Evolutionary conservation across 345 rosid genomes (phyloP).

Genomic region (Eutrema yunnanense): DNA sequence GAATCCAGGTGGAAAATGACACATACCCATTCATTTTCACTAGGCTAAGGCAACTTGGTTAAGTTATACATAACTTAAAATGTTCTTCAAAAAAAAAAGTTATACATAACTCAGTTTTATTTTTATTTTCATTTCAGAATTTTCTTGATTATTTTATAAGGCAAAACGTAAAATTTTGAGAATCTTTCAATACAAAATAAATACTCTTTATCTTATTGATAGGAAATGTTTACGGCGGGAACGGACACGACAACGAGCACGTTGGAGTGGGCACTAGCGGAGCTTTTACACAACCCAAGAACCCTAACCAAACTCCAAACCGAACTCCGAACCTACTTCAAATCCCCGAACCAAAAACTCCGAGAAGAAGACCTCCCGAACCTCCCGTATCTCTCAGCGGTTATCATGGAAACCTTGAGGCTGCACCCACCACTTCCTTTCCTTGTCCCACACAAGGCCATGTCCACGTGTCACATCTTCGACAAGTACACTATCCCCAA

Average conservation of each 20-base stretch:
- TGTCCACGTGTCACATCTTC: conserved; percentile 48
- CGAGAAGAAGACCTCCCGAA: conserved; percentile 49
- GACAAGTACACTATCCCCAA: conserved; percentile 46
- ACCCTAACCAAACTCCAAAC: conserved; percentile 41
- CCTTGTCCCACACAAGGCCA: conserved; percentile 80
- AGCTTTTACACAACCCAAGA: conserved; percentile 54
- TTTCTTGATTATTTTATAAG: background rate
- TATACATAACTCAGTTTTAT: background rate
- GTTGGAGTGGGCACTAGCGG: conserved; percentile 87
- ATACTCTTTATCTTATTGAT: background rate
- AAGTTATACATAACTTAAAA: background rate
- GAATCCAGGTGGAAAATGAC: no score
- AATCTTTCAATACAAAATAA: background rate
- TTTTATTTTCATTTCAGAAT: background rate
- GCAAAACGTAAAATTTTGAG: background rate
- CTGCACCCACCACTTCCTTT: conserved; percentile 81
- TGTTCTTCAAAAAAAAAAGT: background rate
- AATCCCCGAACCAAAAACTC: conserved; percentile 30
- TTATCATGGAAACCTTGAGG: conserved; percentile 68
- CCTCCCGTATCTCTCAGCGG: conserved; percentile 63
- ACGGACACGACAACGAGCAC: conserved; percentile 88
- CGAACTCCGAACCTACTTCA: conserved; percentile 41
- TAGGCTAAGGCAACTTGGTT: no score
- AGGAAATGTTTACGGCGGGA: conserved; percentile 86
- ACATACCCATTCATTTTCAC: no score